phyloP scores from a whole-genome alignment of 768 basidiomycete species.

The Gloeophyllum trabeum region DNA sequence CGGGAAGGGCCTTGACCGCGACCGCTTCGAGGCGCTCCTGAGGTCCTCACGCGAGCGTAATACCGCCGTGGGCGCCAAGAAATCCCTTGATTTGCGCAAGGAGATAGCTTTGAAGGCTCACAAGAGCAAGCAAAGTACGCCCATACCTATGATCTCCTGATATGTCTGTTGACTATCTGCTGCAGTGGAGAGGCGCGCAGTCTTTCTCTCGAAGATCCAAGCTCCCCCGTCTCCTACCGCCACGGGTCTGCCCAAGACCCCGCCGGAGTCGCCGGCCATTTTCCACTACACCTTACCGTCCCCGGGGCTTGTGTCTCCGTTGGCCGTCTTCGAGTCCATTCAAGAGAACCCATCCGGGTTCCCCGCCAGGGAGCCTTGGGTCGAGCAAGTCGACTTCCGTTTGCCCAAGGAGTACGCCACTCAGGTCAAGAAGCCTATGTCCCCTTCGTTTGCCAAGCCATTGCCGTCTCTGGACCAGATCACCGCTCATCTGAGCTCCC shows the following conservation, averaged over 20 bases:
- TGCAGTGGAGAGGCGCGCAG: conserved; percentile 63
- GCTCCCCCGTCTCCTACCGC: conserved; percentile 57
- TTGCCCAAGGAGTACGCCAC: conserved; percentile 17
- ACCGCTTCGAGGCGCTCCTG: conserved; percentile 55
- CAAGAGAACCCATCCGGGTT: conserved; percentile 9
- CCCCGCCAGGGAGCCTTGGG: conserved; percentile 31
- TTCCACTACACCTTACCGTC: conserved; percentile 64
- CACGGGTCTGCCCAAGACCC: conserved; percentile 45
- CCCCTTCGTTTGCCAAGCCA: conserved; percentile 8
- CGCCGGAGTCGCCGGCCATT: conserved; percentile 58
- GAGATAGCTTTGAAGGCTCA: conserved; percentile 67
- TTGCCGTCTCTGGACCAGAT: conserved; percentile 73
- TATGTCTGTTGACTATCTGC: conserved; percentile 4
- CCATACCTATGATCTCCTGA: conserved; percentile 1
- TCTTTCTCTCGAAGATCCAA: conserved; percentile 63
- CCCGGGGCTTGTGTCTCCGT: conserved; percentile 52
- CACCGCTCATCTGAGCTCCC: conserved; percentile 44
- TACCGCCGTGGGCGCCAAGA: conserved; percentile 30
- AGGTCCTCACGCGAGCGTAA: conserved; percentile 49
- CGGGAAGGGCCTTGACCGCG: conserved; percentile 44
- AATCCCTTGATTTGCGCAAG: conserved; percentile 50
- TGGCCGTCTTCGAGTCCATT: conserved; percentile 44
- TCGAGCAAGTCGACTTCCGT: conserved; percentile 60
- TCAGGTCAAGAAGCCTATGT: no score
- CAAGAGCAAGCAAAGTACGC: conserved; percentile 63